A percentile compares a stretch with the other conserved stretches of the same genome.
Conservation (phyloP, 2,329 filamentous ascomycete genomes). For the Talaromyces piceae region DNA sequence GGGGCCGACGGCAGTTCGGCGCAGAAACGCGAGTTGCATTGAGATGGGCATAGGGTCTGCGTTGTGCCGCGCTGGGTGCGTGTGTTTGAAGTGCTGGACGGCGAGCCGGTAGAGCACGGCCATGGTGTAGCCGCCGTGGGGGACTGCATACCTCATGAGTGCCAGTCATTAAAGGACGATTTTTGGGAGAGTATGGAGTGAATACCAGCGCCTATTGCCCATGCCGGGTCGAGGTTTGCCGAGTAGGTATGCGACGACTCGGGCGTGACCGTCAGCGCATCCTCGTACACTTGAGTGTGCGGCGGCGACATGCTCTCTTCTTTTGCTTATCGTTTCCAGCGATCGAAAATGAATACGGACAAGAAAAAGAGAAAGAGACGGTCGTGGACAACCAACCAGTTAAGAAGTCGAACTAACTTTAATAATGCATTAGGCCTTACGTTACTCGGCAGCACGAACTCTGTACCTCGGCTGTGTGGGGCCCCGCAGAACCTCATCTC, state of each 20-base stretch:
- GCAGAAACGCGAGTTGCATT: constrained; percentile 58
- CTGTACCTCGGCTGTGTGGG: too few relatives aligned
- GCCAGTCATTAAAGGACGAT: too few relatives aligned
- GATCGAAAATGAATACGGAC: too few relatives aligned
- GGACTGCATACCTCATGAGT: constrained; percentile 43
- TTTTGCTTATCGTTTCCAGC: neutral
- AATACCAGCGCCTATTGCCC: constrained; percentile 59
- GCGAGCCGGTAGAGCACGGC: constrained; percentile 55
- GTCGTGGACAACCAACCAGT: too few relatives aligned
- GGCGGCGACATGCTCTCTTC: constrained; percentile 7
- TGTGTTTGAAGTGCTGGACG: constrained; percentile 52
- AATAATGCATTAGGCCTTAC: too few relatives aligned
- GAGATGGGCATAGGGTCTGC: constrained; percentile 52
- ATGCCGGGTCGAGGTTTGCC: constrained; percentile 49
- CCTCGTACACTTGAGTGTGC: constrained; percentile 26
- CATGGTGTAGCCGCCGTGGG: constrained; percentile 64
- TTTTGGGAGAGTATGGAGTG: neutral
- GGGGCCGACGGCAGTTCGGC: constrained; percentile 53
- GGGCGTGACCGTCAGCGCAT: constrained; percentile 31
- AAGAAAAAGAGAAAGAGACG: too few relatives aligned
- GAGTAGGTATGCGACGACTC: constrained; percentile 50
- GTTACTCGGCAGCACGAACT: too few relatives aligned
- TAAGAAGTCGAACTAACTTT: too few relatives aligned
- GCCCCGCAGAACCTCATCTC: too few relatives aligned
- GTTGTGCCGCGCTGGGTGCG: constrained; percentile 45